Percentiles rank a stretch among this genome's conserved stretches.
phyloP scores from a whole-genome alignment of 225 moss, liverwort and hornwort species.

The Lunularia cruciata region DNA sequence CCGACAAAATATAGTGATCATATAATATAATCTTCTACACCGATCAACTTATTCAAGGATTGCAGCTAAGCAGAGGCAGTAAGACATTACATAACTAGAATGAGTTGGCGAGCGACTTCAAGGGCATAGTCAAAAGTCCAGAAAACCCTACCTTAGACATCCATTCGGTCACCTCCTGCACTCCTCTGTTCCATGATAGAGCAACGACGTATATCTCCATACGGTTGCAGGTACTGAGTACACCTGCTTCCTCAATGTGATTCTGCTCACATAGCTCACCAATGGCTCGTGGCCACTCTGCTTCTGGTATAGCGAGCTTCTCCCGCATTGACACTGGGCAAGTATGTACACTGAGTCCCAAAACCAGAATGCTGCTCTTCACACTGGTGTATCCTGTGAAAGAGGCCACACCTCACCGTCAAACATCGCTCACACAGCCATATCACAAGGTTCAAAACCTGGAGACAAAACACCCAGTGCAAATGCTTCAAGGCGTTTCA shows the following conservation, averaged over 20 bases:
- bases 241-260: conserved; percentile 54
- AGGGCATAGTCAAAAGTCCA: too few relatives aligned
- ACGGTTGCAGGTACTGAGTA: conserved; percentile 54
- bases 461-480: too few relatives aligned
- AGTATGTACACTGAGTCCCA: conserved; percentile 85
- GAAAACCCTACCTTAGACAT: conserved; percentile 45
- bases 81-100: too few relatives aligned
- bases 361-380: conserved; percentile 86
- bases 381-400: conserved; percentile 82
- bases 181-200: conserved; percentile 48
- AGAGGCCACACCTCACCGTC: too few relatives aligned
- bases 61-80: too few relatives aligned
- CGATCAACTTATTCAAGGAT: too few relatives aligned
- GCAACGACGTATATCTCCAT: conserved; percentile 62
- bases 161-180: conserved; percentile 52
- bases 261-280: conserved; percentile 42
- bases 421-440: too few relatives aligned
- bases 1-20: too few relatives aligned
- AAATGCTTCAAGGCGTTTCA: too few relatives aligned
- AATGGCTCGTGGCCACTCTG: conserved; percentile 55
- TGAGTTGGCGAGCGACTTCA: too few relatives aligned
- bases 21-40: too few relatives aligned
- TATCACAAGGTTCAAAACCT: too few relatives aligned
- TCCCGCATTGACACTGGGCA: conserved; percentile 60
- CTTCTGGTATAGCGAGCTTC: conserved; percentile 50